Evolutionary conservation across 2,329 filamentous ascomycete genomes (phyloP).

Genomic region (Stachybotrys chartarum): DNA sequence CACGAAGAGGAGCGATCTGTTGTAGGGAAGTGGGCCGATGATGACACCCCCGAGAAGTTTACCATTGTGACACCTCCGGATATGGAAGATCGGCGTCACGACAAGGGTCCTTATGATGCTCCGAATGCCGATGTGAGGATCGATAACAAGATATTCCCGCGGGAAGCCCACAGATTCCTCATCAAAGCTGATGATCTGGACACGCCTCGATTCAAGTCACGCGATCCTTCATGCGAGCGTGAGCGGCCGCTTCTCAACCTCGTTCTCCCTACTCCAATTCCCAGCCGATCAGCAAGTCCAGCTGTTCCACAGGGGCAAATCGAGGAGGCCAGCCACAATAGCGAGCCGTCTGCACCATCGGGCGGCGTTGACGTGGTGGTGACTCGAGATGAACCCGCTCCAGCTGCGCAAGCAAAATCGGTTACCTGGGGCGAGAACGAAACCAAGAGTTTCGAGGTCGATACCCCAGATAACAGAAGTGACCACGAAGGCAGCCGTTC

Average conservation of each 20-base stretch:
- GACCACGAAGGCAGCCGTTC: constrained; percentile 20
- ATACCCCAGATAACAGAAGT: constrained; percentile 43
- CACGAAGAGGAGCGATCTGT: constrained; percentile 46
- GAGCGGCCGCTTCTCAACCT: constrained; percentile 54
- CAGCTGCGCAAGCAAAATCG: constrained; percentile 35
- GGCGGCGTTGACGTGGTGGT: constrained; percentile 26
- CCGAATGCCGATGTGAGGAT: constrained; percentile 59
- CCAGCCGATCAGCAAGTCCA: constrained; percentile 37
- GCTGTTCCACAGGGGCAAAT: constrained; percentile 13
- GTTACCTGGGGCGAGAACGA: constrained; percentile 61
- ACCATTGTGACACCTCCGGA: constrained; percentile 50
- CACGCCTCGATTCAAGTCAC: constrained; percentile 30
- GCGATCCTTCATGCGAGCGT: constrained; percentile 47
- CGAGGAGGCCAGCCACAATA: constrained; percentile 7
- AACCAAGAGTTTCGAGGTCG: constrained; percentile 56
- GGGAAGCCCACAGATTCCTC: constrained; percentile 35
- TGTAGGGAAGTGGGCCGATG: constrained; percentile 44
- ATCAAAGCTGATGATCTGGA: constrained; percentile 16
- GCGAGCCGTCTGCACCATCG: constrained; percentile 13
- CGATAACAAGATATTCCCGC: constrained; percentile 50
- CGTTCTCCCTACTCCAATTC: constrained; percentile 50
- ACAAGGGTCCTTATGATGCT: constrained; percentile 45
- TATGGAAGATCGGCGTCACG: constrained; percentile 32
- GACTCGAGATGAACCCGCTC: constrained; percentile 30
- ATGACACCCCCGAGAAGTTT: constrained; percentile 25